Conservation (phyloP, 2,329 filamentous ascomycete genomes). For the Colletotrichum cuscutae region DNA sequence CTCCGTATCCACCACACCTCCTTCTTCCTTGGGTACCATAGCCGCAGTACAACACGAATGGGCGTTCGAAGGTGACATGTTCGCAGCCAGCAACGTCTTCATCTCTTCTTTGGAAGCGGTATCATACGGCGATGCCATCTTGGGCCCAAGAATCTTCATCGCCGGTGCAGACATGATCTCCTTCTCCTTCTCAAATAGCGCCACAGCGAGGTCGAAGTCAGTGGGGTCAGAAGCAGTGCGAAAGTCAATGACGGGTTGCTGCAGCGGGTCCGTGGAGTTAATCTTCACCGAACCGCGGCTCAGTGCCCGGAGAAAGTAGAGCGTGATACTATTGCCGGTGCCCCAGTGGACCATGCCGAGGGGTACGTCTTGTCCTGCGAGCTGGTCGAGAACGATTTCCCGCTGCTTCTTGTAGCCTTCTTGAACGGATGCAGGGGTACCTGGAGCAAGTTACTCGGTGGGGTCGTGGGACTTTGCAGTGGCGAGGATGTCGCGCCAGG, state of each 20-base stretch:
- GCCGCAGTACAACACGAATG: constrained; percentile 33
- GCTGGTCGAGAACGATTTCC: constrained; percentile 42
- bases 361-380: constrained; percentile 40
- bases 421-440: constrained; percentile 45
- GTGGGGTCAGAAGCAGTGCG: constrained; percentile 50
- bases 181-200: constrained; percentile 45
- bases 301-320: constrained; percentile 50
- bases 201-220: constrained; percentile 46
- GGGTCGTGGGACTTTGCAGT: constrained; percentile 43
- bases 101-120: constrained; percentile 41
- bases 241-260: constrained; percentile 50
- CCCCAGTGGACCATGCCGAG: constrained; percentile 46
- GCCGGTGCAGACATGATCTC: constrained; percentile 43
- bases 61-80: constrained; percentile 8
- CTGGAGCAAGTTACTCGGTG: constrained; percentile 41
- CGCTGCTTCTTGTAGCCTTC: constrained; percentile 50
- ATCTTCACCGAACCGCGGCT: constrained; percentile 52
- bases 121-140: constrained; percentile 42
- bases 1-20: constrained; percentile 35
- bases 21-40: constrained; percentile 34
- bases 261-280: constrained; percentile 45
- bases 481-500: constrained; percentile 40
- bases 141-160: constrained; percentile 42
- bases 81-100: constrained; percentile 32
- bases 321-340: constrained; percentile 41